These are phyloP conservation scores for Globisporangium sylvaticum DNA, from an alignment of 352 stramenopile genomes.

Conservation along the genomic window DNA sequence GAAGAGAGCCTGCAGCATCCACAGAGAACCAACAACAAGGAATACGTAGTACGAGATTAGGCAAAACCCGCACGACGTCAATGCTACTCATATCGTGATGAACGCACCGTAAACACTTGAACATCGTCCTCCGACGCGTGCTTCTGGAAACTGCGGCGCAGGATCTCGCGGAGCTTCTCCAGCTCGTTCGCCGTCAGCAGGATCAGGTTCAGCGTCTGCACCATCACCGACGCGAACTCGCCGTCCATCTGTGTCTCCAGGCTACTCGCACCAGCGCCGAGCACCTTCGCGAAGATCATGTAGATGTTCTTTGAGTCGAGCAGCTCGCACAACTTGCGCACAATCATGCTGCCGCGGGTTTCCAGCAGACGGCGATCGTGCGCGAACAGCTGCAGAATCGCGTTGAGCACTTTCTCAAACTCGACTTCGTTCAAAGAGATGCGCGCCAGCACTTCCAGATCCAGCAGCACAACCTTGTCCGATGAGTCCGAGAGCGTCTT, in stretches of 20 bases:
- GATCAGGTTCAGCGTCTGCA: conserved; percentile 99
- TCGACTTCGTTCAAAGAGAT: conserved; percentile 92
- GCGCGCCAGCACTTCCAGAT: conserved; percentile 94
- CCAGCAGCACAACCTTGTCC: conserved; percentile 96
- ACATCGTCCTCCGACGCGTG: conserved; percentile 70
- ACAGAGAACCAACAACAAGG: conserved; percentile 8
- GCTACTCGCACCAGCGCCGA: conserved; percentile 66
- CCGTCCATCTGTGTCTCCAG: conserved; percentile 59
- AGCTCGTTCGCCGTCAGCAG: conserved; percentile 98
- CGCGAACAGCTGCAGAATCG: conserved; percentile 94
- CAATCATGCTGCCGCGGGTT: conserved; percentile 95
- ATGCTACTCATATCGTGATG: neutral
- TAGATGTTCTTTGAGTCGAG: conserved; percentile 98
- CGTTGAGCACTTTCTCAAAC: conserved; percentile 92
- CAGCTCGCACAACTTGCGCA: conserved; percentile 97
- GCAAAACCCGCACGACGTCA: neutral
- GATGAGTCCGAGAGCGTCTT: conserved; percentile 94
- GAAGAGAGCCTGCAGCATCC: conserved; percentile 53
- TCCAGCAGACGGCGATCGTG: conserved; percentile 87
- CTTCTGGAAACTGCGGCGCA: conserved; percentile 75
- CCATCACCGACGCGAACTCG: conserved; percentile 98
- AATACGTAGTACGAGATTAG: neutral
- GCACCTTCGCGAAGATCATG: conserved; percentile 94
- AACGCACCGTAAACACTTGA: conserved; percentile 68
- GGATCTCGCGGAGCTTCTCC: conserved; percentile 75